Conservation (phyloP, 306 rosid genomes). For the Mucuna pruriens region DNA sequence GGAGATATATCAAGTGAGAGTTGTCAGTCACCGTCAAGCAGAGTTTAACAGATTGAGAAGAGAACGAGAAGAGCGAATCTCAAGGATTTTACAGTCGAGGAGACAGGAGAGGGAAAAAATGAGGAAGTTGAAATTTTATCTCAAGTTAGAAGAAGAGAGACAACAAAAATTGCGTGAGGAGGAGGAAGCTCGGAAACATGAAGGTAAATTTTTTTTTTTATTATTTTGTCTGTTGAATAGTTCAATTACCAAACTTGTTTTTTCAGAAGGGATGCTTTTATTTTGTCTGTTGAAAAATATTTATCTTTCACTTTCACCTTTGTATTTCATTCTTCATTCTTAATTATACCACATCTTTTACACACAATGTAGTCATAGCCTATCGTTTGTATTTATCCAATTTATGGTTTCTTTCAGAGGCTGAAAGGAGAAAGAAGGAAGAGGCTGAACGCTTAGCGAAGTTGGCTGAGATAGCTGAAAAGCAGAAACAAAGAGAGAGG, state of each 20-base stretch:
- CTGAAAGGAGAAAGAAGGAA: slow-evolving; percentile 77
- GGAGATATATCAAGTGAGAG: slow-evolving; percentile 73
- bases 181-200: slow-evolving; percentile 81
- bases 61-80: slow-evolving; percentile 76
- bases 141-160: slow-evolving; percentile 82
- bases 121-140: slow-evolving; percentile 82
- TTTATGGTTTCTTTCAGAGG: slow-evolving; percentile 53
- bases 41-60: slow-evolving; percentile 66
- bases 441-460: slow-evolving; percentile 76
- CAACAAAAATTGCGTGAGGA: slow-evolving; percentile 67
- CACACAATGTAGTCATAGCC: background rate
- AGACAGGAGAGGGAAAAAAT: slow-evolving; percentile 67
- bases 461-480: slow-evolving; percentile 77
- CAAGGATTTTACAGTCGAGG: slow-evolving; percentile 68
- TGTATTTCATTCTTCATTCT: background rate
- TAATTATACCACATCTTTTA: background rate
- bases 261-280: background rate
- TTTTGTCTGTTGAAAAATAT: too few species aligned
- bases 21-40: slow-evolving; percentile 66
- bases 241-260: background rate
- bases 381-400: background rate
- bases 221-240: background rate
- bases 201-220: slow-evolving; percentile 71
- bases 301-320: background rate
- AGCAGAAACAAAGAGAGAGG: slow-evolving; percentile 78